These are phyloP conservation scores for Solanum clarkiae DNA, from an alignment of 257 asterid genomes.

Conservation along the genomic window DNA sequence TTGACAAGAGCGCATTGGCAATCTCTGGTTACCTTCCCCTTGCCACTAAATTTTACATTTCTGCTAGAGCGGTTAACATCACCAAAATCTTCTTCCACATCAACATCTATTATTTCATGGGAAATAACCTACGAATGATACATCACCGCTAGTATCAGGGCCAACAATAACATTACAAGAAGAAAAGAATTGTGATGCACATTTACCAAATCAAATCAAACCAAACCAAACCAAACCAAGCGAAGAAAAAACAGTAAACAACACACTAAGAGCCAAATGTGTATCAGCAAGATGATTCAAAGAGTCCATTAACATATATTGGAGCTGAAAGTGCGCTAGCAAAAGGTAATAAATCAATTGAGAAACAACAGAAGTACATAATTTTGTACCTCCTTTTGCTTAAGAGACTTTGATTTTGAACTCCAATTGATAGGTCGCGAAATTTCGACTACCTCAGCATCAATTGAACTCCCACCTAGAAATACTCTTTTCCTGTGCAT, in stretches of 20 bases:
- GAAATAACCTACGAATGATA: conserved; percentile 33
- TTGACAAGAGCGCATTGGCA: neutral
- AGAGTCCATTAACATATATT: neutral
- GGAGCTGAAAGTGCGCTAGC: neutral
- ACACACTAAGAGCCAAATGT: neutral
- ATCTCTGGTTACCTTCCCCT: conserved; percentile 50
- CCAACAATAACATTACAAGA: neutral
- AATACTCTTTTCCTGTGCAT: conserved; percentile 57
- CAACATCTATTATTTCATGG: conserved; percentile 71
- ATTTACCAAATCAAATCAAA: neutral
- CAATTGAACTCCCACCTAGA: conserved; percentile 40
- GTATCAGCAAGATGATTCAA: neutral
- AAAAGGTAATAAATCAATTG: neutral
- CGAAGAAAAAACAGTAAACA: neutral
- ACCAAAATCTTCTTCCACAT: conserved; percentile 45
- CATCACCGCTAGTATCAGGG: neutral
- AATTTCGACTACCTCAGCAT: conserved; percentile 48
- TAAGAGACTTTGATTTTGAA: conserved; percentile 19
- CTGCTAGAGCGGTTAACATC: conserved; percentile 19
- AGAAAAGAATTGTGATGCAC: neutral
- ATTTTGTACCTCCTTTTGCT: conserved; percentile 44
- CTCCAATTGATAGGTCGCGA: conserved; percentile 32
- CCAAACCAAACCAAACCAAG: neutral
- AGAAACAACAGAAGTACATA: neutral
- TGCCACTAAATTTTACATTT: conserved; percentile 27